phyloP scores from a whole-genome alignment of 192 early-diverging fungal species.

The Diversispora epigaea region DNA sequence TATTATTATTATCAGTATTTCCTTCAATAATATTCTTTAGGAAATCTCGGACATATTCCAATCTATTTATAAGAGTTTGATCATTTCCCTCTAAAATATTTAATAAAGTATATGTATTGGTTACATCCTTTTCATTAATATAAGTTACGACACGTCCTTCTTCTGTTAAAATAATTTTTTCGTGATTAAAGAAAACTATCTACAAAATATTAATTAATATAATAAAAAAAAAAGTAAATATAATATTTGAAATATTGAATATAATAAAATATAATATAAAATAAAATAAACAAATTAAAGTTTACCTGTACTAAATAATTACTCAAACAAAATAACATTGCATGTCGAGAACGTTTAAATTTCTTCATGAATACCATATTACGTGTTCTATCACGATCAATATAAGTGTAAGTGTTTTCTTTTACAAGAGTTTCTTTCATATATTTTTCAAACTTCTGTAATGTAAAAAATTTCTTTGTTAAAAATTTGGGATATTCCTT shows the following conservation, averaged over 20 bases:
- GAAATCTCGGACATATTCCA: slow-evolving; percentile 9
- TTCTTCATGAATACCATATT: slow-evolving; percentile 63
- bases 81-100: background rate
- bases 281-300: slow-evolving; percentile 2
- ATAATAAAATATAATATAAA: background rate
- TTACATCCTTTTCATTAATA: slow-evolving; percentile 44
- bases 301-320: slow-evolving; percentile 68
- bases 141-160: slow-evolving; percentile 59
- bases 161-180: slow-evolving; percentile 62
- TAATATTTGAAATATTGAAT: background rate
- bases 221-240: background rate
- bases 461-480: slow-evolving; percentile 60
- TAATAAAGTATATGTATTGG: background rate
- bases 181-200: slow-evolving; percentile 76
- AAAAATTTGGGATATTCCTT: slow-evolving; percentile 49
- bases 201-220: slow-evolving; percentile 27
- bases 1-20: background rate
- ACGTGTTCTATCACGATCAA: background rate
- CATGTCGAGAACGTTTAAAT: slow-evolving; percentile 59
- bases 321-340: slow-evolving; percentile 66
- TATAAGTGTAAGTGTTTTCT: slow-evolving; percentile 20
- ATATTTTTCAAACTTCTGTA: slow-evolving; percentile 61
- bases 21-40: slow-evolving; percentile 14
- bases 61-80: background rate
- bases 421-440: slow-evolving; percentile 58